Evolutionary conservation across 2,329 filamentous ascomycete species (phyloP), one percentile per base, ranked within the genome.

Genomic region (Apiospora kogelbergensis): DNA sequence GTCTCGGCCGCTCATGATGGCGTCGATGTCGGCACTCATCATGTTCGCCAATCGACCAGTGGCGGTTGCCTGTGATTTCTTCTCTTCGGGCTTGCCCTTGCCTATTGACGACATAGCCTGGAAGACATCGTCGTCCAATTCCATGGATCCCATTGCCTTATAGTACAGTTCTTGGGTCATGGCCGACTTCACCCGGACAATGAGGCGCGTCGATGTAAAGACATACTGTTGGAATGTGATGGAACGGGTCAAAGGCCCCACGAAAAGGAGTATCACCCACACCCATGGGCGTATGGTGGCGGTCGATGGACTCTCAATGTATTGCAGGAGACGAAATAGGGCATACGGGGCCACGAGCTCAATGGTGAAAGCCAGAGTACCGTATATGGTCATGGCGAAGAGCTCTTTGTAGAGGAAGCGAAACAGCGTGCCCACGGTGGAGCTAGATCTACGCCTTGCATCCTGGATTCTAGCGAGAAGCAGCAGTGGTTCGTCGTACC

Each of bases 91-190:
- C 20, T 74, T 73, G 67, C 72, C 73, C 67, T 73, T 77, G 30
- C 71, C 74, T 24, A 74, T 70, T 2, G 77, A 70, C 7, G 73
- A 71, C 37, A 78, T 74, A 46, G 77, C 72, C 13, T 79, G 78
- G 70, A 86, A 85, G 1, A 83, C 80, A 66, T 88, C 85, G n/a
- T 88, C 84, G 64, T 88, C 84, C 53, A 88, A 78, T 69, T 87
- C 85, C 84, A 87, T 87, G 1, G 86, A 88, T 10, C 79, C 80
- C 72, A 89, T 81, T 2, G 87, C 86, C 60, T 83, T 84, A 70
- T 84, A 83, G 71, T 89, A 89, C 11, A 89, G 80, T 74, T 89
- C 87, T 72, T 89, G 86, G 0, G 86, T 88, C 69, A 89, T 80
- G 37, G 84, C 86, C 37, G 86, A 83, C 73, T 87, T 88, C 68